phyloP scores from a whole-genome alignment of 257 asterid genomes.

The Primulina eburnea region DNA sequence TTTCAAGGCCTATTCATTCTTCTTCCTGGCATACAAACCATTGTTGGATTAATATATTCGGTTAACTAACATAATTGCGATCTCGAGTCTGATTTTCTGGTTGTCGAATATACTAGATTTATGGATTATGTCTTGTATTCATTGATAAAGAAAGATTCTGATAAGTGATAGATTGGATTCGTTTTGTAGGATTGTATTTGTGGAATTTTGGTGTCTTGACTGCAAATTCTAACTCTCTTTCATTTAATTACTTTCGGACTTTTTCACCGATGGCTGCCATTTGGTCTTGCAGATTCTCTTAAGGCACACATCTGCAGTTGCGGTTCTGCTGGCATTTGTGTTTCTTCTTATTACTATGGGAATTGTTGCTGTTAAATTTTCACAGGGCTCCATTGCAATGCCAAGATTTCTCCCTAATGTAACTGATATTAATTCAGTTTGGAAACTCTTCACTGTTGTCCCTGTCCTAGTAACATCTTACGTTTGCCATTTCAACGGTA shows the following conservation, averaged over 20 bases:
- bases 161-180: not conserved
- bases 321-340: conserved; percentile 44
- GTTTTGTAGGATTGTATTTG: not conserved
- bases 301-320: conserved; percentile 52
- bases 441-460: conserved; percentile 62
- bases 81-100: not conserved
- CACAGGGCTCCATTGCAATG: conserved; percentile 32
- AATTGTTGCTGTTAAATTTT: conserved; percentile 37
- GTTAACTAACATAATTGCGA: too few relatives aligned
- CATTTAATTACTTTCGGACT: not conserved
- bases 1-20: not conserved
- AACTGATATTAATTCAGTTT: conserved; percentile 39
- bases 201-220: not conserved
- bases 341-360: conserved; percentile 45
- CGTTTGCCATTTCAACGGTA: conserved; percentile 68
- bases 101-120: not conserved
- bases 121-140: not conserved
- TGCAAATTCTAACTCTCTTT: not conserved
- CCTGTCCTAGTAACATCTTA: conserved; percentile 60
- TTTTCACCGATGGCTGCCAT: not conserved
- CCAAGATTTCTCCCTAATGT: conserved; percentile 45
- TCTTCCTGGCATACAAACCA: not conserved
- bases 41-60: not conserved
- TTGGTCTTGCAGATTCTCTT: conserved; percentile 49
- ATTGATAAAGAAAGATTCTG: not conserved